A percentile compares a stretch with the other conserved stretches of the same genome.
Conservation (phyloP, 805 yeast species). For the Metschnikowia orientalis region DNA sequence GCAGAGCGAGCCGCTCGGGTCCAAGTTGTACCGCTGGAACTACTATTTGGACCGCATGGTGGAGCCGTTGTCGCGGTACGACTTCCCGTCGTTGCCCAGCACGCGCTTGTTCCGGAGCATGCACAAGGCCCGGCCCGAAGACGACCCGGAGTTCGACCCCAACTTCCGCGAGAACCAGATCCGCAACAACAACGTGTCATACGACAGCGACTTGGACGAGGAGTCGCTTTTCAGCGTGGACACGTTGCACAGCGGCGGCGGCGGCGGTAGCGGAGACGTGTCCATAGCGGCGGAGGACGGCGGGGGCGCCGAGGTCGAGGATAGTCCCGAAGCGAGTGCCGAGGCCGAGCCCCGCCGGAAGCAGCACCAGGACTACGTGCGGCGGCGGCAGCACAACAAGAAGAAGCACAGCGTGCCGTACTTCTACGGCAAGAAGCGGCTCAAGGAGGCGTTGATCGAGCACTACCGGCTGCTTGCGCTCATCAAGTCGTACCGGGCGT, state of each 20-base stretch:
- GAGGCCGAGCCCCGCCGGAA: neutral
- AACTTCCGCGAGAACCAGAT: conserved; percentile 36
- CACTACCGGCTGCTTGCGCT: conserved; percentile 70
- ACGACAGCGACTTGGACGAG: conserved; percentile 10
- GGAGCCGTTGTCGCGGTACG: conserved; percentile 26
- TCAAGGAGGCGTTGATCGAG: conserved; percentile 66
- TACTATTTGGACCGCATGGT: conserved; percentile 25
- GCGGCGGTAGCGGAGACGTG: conserved; percentile 2
- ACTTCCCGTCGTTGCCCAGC: conserved; percentile 41
- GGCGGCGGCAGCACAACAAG: too few species aligned
- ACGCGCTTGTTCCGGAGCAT: conserved; percentile 26
- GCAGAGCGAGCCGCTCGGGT: conserved; percentile 11
- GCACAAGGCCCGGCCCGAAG: conserved; percentile 9
- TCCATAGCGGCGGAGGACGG: neutral
- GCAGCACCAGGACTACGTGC: conserved; percentile 42
- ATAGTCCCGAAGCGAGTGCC: neutral
- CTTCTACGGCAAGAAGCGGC: conserved; percentile 58
- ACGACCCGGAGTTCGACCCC: conserved; percentile 20
- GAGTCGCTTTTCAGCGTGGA: conserved; percentile 5
- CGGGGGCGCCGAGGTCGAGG: neutral
- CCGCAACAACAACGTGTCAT: conserved; percentile 29
- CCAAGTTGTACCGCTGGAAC: conserved; percentile 28
- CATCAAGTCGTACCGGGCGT: conserved; percentile 61
- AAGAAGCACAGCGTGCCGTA: conserved; percentile 49
- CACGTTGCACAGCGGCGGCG: neutral